phyloP scores from a whole-genome alignment of 2,329 filamentous ascomycete genomes.

The Coniochaeta sp. region DNA sequence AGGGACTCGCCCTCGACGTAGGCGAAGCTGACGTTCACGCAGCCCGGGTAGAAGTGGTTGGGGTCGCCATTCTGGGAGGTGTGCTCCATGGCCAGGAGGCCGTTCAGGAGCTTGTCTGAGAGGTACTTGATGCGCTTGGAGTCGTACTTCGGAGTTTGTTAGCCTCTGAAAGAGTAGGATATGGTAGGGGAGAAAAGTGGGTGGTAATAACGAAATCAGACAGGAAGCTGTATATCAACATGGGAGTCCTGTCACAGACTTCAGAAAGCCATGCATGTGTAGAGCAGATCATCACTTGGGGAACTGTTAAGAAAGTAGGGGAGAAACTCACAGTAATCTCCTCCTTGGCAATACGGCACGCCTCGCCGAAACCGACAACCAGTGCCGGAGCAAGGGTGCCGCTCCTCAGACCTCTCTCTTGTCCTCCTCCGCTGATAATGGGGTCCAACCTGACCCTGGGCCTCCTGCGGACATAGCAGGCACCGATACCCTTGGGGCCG shows the following conservation, averaged over 20 bases:
- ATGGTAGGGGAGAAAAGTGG: constrained; percentile 4
- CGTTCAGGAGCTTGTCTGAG: constrained; percentile 76
- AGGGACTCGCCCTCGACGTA: constrained; percentile 98
- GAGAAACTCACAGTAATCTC: constrained; percentile 74
- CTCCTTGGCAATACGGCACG: constrained; percentile 82
- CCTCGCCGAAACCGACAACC: constrained; percentile 90
- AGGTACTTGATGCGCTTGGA: constrained; percentile 74
- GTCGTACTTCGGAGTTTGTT: constrained; percentile 63
- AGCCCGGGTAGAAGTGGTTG: constrained; percentile 83
- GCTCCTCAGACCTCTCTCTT: constrained; percentile 90
- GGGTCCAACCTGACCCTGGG: constrained; percentile 92
- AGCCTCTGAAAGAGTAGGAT: neutral
- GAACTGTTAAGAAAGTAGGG: constrained; percentile 13
- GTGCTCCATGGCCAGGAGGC: constrained; percentile 84
- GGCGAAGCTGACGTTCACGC: constrained; percentile 96
- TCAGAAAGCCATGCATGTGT: constrained; percentile 88
- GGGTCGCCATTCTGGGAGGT: constrained; percentile 85
- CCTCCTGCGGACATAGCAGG: constrained; percentile 88
- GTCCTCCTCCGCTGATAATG: constrained; percentile 91
- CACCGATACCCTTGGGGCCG: constrained; percentile 92
- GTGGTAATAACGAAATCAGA: constrained; percentile 39
- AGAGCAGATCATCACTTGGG: constrained; percentile 68
- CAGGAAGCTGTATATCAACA: constrained; percentile 62
- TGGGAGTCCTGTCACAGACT: constrained; percentile 52
- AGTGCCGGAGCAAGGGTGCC: constrained; percentile 87